Evolutionary conservation across 164 flowering plant species (phyloP).

Genomic region (Tetracentron sinense): DNA sequence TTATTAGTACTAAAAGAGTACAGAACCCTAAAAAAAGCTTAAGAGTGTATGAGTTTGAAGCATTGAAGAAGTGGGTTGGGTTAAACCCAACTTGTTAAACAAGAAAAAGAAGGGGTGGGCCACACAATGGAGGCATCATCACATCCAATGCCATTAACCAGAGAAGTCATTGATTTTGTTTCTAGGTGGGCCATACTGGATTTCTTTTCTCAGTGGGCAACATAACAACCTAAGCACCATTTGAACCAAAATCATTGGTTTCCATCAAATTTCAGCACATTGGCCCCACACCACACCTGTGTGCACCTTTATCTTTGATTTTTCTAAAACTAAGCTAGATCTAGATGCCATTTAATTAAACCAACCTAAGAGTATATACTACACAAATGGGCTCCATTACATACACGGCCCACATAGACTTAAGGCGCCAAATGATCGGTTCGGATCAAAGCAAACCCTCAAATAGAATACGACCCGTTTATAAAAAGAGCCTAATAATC

Average conservation of each 20-base stretch:
- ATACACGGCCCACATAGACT: background rate
- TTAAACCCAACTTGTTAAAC: constrained; percentile 5
- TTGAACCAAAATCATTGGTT: background rate
- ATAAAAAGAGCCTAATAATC: too few species aligned
- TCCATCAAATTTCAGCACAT: constrained; percentile 1
- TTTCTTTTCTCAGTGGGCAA: constrained; percentile 11
- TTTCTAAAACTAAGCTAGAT: background rate
- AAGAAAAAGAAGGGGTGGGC: constrained; percentile 14
- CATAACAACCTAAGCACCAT: constrained; percentile 13
- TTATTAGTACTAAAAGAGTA: too few species aligned
- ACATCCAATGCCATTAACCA: constrained; percentile 17
- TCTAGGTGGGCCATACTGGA: constrained; percentile 1
- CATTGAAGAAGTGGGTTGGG: background rate
- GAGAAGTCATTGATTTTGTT: constrained; percentile 8
- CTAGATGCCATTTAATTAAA: background rate
- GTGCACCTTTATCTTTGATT: background rate
- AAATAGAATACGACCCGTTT: too few species aligned
- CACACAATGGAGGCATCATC: constrained; percentile 15
- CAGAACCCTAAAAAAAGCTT: too few species aligned
- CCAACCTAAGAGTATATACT: background rate
- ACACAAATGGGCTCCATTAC: background rate
- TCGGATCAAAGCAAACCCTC: too few species aligned
- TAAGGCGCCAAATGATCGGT: too few species aligned
- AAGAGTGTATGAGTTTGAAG: background rate
- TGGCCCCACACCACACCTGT: background rate